phyloP scores from a whole-genome alignment of 129 eudicot species.

The Flaveria ramosissima region DNA sequence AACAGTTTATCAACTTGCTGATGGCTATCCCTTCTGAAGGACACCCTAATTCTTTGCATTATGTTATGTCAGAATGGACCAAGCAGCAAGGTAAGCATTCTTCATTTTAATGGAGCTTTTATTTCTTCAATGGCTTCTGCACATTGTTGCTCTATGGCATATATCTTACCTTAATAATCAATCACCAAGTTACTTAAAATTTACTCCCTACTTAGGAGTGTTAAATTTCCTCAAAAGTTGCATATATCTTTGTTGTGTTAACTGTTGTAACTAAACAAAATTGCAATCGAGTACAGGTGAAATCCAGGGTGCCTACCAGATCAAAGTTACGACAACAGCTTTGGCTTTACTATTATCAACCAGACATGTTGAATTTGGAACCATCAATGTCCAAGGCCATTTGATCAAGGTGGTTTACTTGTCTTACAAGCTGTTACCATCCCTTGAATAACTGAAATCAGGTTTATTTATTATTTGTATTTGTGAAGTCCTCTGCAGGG shows the following conservation, averaged over 20 bases:
- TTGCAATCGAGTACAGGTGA: slow-evolving; percentile 64
- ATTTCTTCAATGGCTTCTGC: not conserved
- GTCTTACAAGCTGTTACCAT: slow-evolving; percentile 1
- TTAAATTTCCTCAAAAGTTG: not conserved
- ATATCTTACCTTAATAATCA: not conserved
- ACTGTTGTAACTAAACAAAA: not conserved
- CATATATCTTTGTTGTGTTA: not conserved
- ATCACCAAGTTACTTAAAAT: not conserved
- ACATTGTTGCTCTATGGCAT: not conserved
- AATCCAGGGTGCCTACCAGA: slow-evolving; percentile 90
- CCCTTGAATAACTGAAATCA: slow-evolving; percentile 24
- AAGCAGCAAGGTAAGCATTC: slow-evolving; percentile 75
- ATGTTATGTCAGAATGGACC: slow-evolving; percentile 91
- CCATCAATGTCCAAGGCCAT: slow-evolving; percentile 72
- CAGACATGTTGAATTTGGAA: slow-evolving; percentile 73
- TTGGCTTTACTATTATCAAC: slow-evolving; percentile 79
- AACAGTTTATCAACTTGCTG: slow-evolving; percentile 79
- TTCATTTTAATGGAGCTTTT: slow-evolving; percentile 9
- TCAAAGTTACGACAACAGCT: slow-evolving; percentile 90
- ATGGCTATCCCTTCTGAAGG: slow-evolving; percentile 74
- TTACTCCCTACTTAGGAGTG: not conserved
- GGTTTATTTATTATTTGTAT: slow-evolving; percentile 22
- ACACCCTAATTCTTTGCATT: slow-evolving; percentile 65
- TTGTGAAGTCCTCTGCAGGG: slow-evolving; percentile 69
- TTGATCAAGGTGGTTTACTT: slow-evolving; percentile 65